Percentiles rank a stretch among this genome's conserved stretches.
Conservation (phyloP, 2,329 filamentous ascomycete species). For the Aspergillus quadrilineatus region DNA sequence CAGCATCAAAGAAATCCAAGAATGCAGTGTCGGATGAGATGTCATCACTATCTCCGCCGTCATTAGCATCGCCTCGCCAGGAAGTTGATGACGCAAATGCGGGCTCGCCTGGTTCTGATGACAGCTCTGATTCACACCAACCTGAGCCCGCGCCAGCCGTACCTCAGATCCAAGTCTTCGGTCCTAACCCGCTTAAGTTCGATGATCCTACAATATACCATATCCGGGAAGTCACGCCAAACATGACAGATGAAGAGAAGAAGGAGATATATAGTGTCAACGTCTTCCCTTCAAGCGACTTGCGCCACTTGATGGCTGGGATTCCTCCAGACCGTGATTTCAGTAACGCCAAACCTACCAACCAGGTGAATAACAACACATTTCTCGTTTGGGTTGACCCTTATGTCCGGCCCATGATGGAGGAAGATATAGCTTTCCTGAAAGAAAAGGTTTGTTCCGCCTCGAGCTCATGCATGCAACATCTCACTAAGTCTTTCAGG, state of each 20-base stretch:
- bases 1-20: slow-evolving; percentile 40
- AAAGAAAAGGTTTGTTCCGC: slow-evolving; percentile 65
- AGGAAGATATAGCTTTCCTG: slow-evolving; percentile 91
- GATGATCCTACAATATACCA: slow-evolving; percentile 92
- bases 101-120: slow-evolving; percentile 62
- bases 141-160: slow-evolving; percentile 61
- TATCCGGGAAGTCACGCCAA: slow-evolving; percentile 70
- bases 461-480: not conserved
- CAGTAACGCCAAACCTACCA: slow-evolving; percentile 86
- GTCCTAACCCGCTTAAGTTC: slow-evolving; percentile 87
- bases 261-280: slow-evolving; percentile 86
- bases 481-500: slow-evolving; percentile 39
- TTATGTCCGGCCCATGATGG: slow-evolving; percentile 82
- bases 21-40: slow-evolving; percentile 37
- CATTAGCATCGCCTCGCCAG: slow-evolving; percentile 44
- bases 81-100: slow-evolving; percentile 54
- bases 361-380: slow-evolving; percentile 89
- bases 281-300: slow-evolving; percentile 74
- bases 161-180: slow-evolving; percentile 80
- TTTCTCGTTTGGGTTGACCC: slow-evolving; percentile 92
- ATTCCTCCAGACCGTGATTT: slow-evolving; percentile 93
- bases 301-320: slow-evolving; percentile 82
- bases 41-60: slow-evolving; percentile 43
- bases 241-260: slow-evolving; percentile 81
- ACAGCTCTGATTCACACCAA: slow-evolving; percentile 58